Percentiles rank a stretch among this genome's conserved stretches.
Conservation (phyloP, 2,329 filamentous ascomycete genomes). For the Dothideomycetes sp. region DNA sequence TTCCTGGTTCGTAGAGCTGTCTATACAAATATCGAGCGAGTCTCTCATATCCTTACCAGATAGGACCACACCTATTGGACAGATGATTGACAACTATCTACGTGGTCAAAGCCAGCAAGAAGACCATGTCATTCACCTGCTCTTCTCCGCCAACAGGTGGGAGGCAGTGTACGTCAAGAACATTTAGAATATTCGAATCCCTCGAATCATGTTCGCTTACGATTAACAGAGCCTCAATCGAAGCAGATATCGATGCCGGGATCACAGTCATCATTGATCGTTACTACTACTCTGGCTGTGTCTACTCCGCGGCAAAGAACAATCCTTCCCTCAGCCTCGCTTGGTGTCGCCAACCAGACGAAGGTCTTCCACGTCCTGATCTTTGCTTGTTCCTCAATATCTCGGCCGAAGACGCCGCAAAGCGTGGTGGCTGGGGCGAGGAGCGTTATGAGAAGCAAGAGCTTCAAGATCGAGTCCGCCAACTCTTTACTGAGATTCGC, state of each 20-base stretch:
- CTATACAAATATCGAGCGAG: background rate
- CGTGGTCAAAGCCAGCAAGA: constrained; percentile 63
- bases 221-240: constrained; percentile 27
- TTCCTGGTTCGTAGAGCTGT: constrained; percentile 47
- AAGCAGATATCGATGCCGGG: constrained; percentile 48
- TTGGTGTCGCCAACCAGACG: constrained; percentile 79
- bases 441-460: constrained; percentile 81
- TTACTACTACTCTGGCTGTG: constrained; percentile 90
- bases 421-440: constrained; percentile 75
- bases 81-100: constrained; percentile 79
- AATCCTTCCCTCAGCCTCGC: constrained; percentile 58
- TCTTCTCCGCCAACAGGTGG: constrained; percentile 90
- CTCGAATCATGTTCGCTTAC: constrained; percentile 9
- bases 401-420: constrained; percentile 59
- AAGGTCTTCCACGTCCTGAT: constrained; percentile 80
- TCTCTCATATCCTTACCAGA: constrained; percentile 43
- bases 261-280: constrained; percentile 77
- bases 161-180: constrained; percentile 51
- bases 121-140: constrained; percentile 80
- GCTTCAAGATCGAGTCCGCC: constrained; percentile 71
- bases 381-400: constrained; percentile 81
- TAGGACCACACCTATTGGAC: constrained; percentile 71
- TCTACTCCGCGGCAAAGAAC: constrained; percentile 83
- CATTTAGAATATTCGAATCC: constrained; percentile 12
- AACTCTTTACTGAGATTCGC: constrained; percentile 56